These are phyloP conservation scores for Angophora floribunda DNA, from an alignment of 345 rosid genomes.

Conservation along the genomic window DNA sequence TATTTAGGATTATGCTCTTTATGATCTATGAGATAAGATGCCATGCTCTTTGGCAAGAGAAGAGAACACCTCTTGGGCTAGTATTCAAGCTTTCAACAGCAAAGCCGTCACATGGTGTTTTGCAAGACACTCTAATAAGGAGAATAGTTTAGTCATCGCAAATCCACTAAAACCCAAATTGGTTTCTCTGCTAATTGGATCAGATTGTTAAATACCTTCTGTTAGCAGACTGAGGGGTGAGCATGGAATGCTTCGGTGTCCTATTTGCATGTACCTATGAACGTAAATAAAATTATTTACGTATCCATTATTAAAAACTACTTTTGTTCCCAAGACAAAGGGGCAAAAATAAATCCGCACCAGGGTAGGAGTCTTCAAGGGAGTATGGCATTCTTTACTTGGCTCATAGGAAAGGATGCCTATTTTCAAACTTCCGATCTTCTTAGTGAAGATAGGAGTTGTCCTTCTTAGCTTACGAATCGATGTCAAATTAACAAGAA, in stretches of 20 bases:
- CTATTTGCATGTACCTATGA: conserved; percentile 31
- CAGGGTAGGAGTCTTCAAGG: conserved; percentile 47
- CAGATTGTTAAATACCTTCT: conserved; percentile 14
- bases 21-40: not conserved
- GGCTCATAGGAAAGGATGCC: conserved; percentile 4
- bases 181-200: not conserved
- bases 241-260: conserved; percentile 31
- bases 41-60: conserved; percentile 74
- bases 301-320: not conserved
- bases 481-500: conserved; percentile 10
- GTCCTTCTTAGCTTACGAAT: not conserved
- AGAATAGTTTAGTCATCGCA: not conserved
- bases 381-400: conserved; percentile 53
- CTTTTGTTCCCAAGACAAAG: not conserved
- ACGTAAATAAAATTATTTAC: not conserved
- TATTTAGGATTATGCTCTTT: not conserved
- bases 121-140: conserved; percentile 7
- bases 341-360: conserved; percentile 7
- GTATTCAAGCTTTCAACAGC: conserved; percentile 36
- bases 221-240: conserved; percentile 38
- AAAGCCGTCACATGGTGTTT: conserved; percentile 33
- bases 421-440: not conserved
- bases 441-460: too few relatives aligned
- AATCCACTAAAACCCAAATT: not conserved
- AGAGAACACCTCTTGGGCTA: conserved; percentile 62